Conservation (phyloP, 345 rosid species). For the Populus alba region DNA sequence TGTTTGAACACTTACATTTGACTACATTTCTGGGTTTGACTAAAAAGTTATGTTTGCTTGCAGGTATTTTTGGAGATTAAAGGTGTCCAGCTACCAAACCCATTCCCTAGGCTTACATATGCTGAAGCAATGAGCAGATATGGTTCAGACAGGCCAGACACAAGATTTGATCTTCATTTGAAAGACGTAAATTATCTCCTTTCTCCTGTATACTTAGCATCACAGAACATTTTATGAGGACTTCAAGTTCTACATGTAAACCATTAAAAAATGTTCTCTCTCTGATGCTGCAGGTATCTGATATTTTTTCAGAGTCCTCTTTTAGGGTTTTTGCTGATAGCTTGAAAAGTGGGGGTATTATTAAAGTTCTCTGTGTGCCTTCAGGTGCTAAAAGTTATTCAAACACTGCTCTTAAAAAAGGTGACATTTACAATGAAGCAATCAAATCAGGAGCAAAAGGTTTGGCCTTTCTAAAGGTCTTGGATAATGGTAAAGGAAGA, state of each 20-base stretch:
- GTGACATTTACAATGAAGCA: constrained; percentile 77
- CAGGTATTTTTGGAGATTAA: constrained; percentile 86
- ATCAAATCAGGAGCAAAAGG: constrained; percentile 97
- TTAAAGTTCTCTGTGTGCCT: constrained; percentile 80
- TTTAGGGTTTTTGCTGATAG: constrained; percentile 76
- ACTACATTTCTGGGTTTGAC: constrained; percentile 1
- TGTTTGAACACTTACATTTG: neutral
- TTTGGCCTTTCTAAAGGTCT: constrained; percentile 83
- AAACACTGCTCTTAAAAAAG: constrained; percentile 89
- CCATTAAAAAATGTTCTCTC: neutral
- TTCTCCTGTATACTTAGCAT: neutral
- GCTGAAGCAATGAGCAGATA: constrained; percentile 82
- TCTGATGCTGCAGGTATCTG: constrained; percentile 70
- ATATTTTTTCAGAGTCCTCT: constrained; percentile 56
- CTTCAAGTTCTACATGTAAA: neutral
- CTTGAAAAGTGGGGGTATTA: constrained; percentile 65
- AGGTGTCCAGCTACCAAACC: constrained; percentile 73
- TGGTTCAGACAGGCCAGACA: constrained; percentile 95
- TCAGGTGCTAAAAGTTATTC: constrained; percentile 70
- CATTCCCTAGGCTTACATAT: constrained; percentile 87
- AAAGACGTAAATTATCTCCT: constrained; percentile 62
- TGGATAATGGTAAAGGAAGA: constrained; percentile 65
- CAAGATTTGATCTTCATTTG: constrained; percentile 85
- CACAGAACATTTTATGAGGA: neutral
- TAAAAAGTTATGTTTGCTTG: constrained; percentile 14